These are phyloP conservation scores for Jackrogersella minutella DNA, from an alignment of 495 filamentous ascomycete species.

Conservation along the genomic window DNA sequence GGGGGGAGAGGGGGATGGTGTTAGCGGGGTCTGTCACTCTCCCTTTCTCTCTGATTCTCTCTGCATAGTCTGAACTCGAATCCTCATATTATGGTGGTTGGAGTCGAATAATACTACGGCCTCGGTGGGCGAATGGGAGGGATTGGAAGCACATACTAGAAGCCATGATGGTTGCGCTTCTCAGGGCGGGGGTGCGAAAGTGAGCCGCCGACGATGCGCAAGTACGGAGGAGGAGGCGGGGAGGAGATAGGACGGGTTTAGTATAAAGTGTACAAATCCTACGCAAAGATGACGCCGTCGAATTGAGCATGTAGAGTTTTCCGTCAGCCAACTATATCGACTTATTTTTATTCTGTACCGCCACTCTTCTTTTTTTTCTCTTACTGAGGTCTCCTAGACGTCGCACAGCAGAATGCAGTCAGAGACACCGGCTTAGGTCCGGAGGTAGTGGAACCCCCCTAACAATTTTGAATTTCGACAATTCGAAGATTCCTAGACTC, in stretches of 20 bases:
- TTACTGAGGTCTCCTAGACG: not conserved
- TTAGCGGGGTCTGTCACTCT: not conserved
- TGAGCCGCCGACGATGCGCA: conserved; percentile 7
- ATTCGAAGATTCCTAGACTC: too few species aligned
- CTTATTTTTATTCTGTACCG: not conserved
- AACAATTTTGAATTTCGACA: too few species aligned
- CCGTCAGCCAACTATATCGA: not conserved
- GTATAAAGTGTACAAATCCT: conserved; percentile 7
- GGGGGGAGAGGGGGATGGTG: conserved; percentile 10
- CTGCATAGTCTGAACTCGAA: not conserved
- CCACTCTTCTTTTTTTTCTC: conserved; percentile 21
- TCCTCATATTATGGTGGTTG: not conserved
- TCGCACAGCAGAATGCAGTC: conserved; percentile 24
- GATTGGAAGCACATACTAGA: conserved; percentile 46
- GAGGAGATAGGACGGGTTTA: not conserved
- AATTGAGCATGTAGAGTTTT: conserved; percentile 26
- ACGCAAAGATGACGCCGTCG: conserved; percentile 14
- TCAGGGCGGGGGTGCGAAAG: not conserved
- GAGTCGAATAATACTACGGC: not conserved
- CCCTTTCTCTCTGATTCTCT: not conserved
- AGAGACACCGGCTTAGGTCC: conserved; percentile 24
- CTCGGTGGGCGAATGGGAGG: not conserved
- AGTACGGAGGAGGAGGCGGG: conserved; percentile 8
- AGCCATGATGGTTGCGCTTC: conserved; percentile 52
- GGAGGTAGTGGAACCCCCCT: conserved; percentile 18